These are phyloP conservation scores for Insectozyma bohioensis DNA, from an alignment of 1,139 yeast species.

Conservation along the genomic window DNA sequence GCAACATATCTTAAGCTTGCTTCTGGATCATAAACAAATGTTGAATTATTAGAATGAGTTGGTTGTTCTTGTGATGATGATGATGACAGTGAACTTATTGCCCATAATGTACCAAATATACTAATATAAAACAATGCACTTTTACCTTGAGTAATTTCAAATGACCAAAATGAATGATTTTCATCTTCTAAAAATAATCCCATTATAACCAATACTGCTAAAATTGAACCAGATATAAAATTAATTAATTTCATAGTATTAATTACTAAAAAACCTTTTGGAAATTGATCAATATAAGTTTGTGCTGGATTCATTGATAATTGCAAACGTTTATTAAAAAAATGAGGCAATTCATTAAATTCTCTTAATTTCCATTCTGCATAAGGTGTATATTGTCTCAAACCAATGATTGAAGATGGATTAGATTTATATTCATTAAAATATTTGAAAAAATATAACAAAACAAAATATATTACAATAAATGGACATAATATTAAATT, in stretches of 20 bases:
- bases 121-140: constrained; percentile 87
- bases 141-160: constrained; percentile 79
- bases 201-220: constrained; percentile 80
- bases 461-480: constrained; percentile 74
- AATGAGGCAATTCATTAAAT: constrained; percentile 87
- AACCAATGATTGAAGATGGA: constrained; percentile 78
- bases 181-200: constrained; percentile 88
- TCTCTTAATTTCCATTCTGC: constrained; percentile 97
- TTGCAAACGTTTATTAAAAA: constrained; percentile 75
- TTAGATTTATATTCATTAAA: constrained; percentile 90
- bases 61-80: constrained; percentile 21
- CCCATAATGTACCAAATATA: constrained; percentile 79
- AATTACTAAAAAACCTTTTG: constrained; percentile 62
- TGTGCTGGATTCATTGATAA: constrained; percentile 79
- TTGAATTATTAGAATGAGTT: constrained; percentile 29
- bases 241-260: constrained; percentile 64
- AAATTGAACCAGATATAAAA: constrained; percentile 83
- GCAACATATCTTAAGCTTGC: constrained; percentile 75
- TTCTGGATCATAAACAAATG: constrained; percentile 81
- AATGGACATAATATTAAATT: constrained; percentile 84
- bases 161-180: constrained; percentile 70
- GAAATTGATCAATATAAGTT: constrained; percentile 85
- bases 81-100: constrained; percentile 47
- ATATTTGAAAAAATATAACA: constrained; percentile 83
- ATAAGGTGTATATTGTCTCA: constrained; percentile 84